Evolutionary conservation across 2,329 filamentous ascomycete species (phyloP).

Genomic region (Trichoderma lentiforme): DNA sequence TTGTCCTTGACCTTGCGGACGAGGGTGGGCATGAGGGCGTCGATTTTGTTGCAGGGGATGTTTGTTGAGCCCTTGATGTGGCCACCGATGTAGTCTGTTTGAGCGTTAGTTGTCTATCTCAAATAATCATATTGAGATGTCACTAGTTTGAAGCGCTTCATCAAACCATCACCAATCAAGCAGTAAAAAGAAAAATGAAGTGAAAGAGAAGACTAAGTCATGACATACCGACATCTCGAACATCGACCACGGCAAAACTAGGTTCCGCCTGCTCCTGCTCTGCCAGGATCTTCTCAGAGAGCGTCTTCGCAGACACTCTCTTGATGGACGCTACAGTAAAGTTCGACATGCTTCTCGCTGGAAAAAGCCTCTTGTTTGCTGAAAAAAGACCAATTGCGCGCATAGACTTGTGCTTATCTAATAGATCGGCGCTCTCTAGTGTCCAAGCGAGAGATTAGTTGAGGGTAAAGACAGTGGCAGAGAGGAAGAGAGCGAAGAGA

Average conservation of each 20-base stretch:
- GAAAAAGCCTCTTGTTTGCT: not conserved
- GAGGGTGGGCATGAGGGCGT: slow-evolving; percentile 77
- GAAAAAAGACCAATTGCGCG: not conserved
- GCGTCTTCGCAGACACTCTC: slow-evolving; percentile 65
- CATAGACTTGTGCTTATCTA: not conserved
- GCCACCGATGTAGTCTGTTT: slow-evolving; percentile 78
- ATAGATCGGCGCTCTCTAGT: not conserved
- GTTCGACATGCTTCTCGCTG: slow-evolving; percentile 39
- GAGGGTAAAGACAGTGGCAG: not conserved
- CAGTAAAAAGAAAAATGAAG: not conserved
- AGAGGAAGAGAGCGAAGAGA: not conserved
- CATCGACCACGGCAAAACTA: slow-evolving; percentile 75
- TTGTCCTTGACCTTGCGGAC: slow-evolving; percentile 72
- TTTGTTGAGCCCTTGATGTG: slow-evolving; percentile 79
- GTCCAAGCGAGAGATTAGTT: not conserved
- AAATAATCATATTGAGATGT: not conserved
- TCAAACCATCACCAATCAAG: not conserved
- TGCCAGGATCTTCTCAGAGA: slow-evolving; percentile 62
- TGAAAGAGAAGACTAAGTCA: not conserved
- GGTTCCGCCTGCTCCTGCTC: slow-evolving; percentile 40
- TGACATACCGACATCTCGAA: slow-evolving; percentile 71
- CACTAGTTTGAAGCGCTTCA: not conserved
- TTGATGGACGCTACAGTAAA: slow-evolving; percentile 56
- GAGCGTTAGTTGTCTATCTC: not conserved
- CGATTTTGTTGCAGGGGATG: slow-evolving; percentile 69